Evolutionary conservation across 75 land plant species (phyloP), one percentile per base, ranked within the genome.

Genomic region (Pinus taeda): DNA sequence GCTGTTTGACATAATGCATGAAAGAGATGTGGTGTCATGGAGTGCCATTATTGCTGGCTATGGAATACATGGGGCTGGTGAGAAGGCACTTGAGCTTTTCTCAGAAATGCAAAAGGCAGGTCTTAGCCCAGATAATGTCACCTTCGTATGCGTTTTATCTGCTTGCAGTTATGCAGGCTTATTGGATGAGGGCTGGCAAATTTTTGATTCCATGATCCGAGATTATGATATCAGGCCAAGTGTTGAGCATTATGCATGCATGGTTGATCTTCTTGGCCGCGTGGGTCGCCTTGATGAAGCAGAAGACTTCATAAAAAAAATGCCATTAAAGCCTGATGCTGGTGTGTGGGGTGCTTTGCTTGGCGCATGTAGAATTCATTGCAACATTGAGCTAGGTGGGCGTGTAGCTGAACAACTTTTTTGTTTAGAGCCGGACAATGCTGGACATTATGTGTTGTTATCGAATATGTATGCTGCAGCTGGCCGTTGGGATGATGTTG

Each of bases 181-280:
- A 77, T 53, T 78, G 30, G 74, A 45, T 36, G 37, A 78, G 57
- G 83, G 77, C 3, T 66, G 62, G 57, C 75, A 64, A 76, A 56
- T 36, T 66, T 79, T 82, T 57, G 42, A 67, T 45, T n/a, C 74
- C 45, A 82, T 82, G 81, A 29, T 21, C 26, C 60, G 60, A 37
- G 53, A 20, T 60, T 65, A 61, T 36, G 57, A 58, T 26, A 57
- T 78, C 9, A 30, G 18, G 33, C 81, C 81, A 20, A 65, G 11
- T 64, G 57, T 56, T 60, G 71, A 77, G 21, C 81, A 64, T 58
- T 77, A 26, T 37, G 55, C 80, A 22, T 81, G 82, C 39, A 81
- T 81, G 82, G 81, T 81, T 24, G 82, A 81, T 42, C 80, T 81
- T 20, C 57, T 81, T 42, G 82, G 81, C 39, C 81, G 81, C 15